Evolutionary conservation across 2,329 filamentous ascomycete genomes (phyloP).

Genomic region (Akanthomyces dipterigenus): DNA sequence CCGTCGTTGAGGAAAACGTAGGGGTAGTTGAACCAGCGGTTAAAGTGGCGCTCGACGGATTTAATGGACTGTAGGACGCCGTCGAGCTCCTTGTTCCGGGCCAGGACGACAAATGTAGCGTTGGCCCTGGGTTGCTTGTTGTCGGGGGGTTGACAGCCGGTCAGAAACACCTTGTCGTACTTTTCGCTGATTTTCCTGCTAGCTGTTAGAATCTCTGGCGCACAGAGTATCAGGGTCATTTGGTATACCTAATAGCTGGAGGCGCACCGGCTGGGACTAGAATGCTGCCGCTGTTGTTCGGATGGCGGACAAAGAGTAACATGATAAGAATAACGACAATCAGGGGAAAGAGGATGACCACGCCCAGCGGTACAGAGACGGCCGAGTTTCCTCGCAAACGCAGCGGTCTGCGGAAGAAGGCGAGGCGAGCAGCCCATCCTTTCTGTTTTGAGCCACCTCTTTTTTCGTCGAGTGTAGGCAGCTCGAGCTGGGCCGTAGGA

Average conservation of each 20-base stretch:
- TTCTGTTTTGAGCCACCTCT: conserved; percentile 30
- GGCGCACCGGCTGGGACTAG: conserved; percentile 83
- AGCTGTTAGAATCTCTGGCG: background rate
- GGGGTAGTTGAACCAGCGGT: conserved; percentile 96
- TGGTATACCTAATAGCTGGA: conserved; percentile 72
- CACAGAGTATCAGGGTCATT: too few relatives aligned
- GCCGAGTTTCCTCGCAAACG: conserved; percentile 86
- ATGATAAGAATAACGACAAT: conserved; percentile 89
- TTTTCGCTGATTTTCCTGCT: conserved; percentile 91
- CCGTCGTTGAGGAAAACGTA: conserved; percentile 98
- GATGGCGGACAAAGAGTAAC: conserved; percentile 81
- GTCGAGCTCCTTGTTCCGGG: conserved; percentile 91
- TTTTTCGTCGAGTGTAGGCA: conserved; percentile 49
- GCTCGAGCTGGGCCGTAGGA: conserved; percentile 34
- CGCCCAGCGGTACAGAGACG: conserved; percentile 84
- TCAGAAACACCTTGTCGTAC: conserved; percentile 92
- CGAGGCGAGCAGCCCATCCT: conserved; percentile 47
- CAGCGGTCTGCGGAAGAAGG: conserved; percentile 81
- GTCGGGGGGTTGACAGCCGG: conserved; percentile 78
- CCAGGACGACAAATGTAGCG: conserved; percentile 90
- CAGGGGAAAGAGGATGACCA: conserved; percentile 87
- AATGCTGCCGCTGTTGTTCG: conserved; percentile 72
- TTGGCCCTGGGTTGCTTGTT: conserved; percentile 77
- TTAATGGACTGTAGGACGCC: conserved; percentile 96
- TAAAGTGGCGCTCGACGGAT: conserved; percentile 97